Evolutionary conservation across 768 basidiomycete species (phyloP), one percentile per base, ranked within the genome.

Genomic region (Pleurotus eryngii): DNA sequence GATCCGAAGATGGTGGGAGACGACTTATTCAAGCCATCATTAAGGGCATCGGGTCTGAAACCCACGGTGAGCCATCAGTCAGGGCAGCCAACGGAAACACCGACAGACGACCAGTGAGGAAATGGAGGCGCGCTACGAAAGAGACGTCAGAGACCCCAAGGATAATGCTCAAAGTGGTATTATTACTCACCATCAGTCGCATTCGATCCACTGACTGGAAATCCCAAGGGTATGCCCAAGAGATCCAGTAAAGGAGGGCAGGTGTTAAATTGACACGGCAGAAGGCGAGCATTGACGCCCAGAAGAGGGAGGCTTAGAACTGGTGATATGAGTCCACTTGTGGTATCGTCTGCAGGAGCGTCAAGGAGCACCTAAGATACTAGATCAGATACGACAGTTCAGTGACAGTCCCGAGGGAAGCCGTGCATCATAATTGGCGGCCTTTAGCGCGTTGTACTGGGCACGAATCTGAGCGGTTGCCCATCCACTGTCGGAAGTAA

Each of bases 21-120:
- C 5, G 74, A 61, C 1, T 66, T 74, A 49, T 75, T 63, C 11
- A 76, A 70, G 18, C 75, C 75, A 49, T 57, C 56, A 4, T 57
- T 15, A 5, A 57, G 50, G 3, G 55, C 57, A 59, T 63, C 62
- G 12, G 56, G 46, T 17, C 55, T 56, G 15, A 14, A 4, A 40
- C 9, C 14, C 8, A 27, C n/a, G 18, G 49, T 42, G n/a, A 57
- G 56, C 14, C 6, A n/a, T 55, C 18, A n/a, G 15, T 9, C n/a
- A 17, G 15, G 11, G 6, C 9, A 20, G n/a, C 11, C 7, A 18
- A 15, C 17, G 14, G 14, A n/a, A 22, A 24, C 11, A 46, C 55
- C 5, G 22, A 56, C 55, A 57, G 57, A 46, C 55, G 58, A 2
- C 47, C 47, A 37, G 60, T 63, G 26, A 63, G 54, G 40, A 58